phyloP scores from a whole-genome alignment of 2,329 filamentous ascomycete genomes.

The Blastomyces parvus region DNA sequence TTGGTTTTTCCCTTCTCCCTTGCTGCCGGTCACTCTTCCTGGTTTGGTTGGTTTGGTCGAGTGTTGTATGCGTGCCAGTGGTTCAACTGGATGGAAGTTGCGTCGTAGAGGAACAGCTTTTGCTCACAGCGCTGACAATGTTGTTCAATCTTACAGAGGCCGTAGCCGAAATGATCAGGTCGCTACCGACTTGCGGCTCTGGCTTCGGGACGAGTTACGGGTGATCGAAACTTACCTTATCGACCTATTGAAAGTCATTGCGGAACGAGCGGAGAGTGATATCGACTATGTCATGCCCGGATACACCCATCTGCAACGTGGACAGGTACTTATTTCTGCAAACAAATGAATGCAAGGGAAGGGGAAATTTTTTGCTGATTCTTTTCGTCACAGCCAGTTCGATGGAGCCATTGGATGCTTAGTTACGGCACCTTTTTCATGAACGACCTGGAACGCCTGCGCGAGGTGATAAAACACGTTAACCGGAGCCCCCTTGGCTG shows the following conservation, averaged over 20 bases:
- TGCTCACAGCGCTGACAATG: constrained; percentile 1
- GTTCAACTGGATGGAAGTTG: background rate
- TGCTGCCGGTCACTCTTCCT: background rate
- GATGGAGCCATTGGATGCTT: constrained; percentile 75
- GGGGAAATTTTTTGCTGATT: background rate
- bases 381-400: constrained; percentile 48
- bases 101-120: background rate
- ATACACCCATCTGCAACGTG: constrained; percentile 69
- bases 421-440: constrained; percentile 63
- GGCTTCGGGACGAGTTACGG: constrained; percentile 66
- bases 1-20: background rate
- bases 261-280: constrained; percentile 60
- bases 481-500: constrained; percentile 63
- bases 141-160: constrained; percentile 30
- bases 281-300: constrained; percentile 74
- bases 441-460: constrained; percentile 65
- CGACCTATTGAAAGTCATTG: constrained; percentile 59
- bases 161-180: constrained; percentile 87
- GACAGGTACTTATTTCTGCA: constrained; percentile 11
- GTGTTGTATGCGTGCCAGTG: background rate
- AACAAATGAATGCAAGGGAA: background rate
- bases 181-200: constrained; percentile 81
- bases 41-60: background rate
- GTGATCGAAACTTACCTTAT: constrained; percentile 60
- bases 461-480: constrained; percentile 63